Evolutionary conservation across 2,329 filamentous ascomycete species (phyloP).

Genomic region (Beauveria asiatica): DNA sequence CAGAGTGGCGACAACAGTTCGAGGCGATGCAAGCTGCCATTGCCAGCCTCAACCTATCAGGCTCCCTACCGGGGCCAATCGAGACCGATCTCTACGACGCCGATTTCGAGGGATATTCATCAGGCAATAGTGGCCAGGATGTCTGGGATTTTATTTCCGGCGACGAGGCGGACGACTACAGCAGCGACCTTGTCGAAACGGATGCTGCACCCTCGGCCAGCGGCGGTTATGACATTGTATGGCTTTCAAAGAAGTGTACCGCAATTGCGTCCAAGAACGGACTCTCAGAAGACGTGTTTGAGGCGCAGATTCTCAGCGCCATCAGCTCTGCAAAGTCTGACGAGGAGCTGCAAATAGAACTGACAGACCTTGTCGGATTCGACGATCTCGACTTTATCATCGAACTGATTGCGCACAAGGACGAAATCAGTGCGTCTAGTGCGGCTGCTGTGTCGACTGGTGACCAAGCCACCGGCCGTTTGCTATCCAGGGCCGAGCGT

Average conservation of each 20-base stretch:
- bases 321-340: constrained; percentile 61
- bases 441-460: constrained; percentile 22
- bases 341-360: constrained; percentile 81
- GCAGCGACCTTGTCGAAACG: constrained; percentile 54
- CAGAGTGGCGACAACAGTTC: constrained; percentile 78
- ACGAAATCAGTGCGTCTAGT: constrained; percentile 50
- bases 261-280: constrained; percentile 59
- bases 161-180: constrained; percentile 55
- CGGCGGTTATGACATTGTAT: constrained; percentile 48
- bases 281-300: constrained; percentile 60
- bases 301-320: constrained; percentile 68
- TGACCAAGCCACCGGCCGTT: constrained; percentile 34
- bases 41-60: constrained; percentile 55
- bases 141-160: constrained; percentile 90
- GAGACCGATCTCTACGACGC: constrained; percentile 52
- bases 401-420: constrained; percentile 72
- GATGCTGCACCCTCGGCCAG: constrained; percentile 21
- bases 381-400: constrained; percentile 90
- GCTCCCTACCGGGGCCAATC: constrained; percentile 30
- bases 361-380: constrained; percentile 87
- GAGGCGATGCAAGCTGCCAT: constrained; percentile 80
- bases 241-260: constrained; percentile 64
- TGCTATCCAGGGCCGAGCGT: constrained; percentile 69
- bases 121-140: constrained; percentile 62
- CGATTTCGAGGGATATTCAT: constrained; percentile 47